Base-by-base conservation (phyloP, 306 rosid species). In the Boehmeria nivea region DNA sequence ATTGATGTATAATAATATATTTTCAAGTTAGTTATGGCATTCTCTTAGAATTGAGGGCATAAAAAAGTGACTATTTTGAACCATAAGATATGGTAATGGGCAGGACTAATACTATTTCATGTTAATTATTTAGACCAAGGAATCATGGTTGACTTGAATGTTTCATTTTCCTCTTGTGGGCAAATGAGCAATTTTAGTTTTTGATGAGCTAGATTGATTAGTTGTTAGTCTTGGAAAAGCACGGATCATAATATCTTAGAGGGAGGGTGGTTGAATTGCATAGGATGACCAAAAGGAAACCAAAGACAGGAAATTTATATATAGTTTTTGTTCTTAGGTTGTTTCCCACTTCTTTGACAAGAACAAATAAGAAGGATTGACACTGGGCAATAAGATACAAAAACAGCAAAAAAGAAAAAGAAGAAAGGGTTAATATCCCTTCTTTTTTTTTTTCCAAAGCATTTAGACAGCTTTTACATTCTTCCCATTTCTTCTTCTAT, bases 271-370 rank as follows among this genome's bases (percentile, higher is more conserved):
- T 31, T 31, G 36, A 55, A 13, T 21, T 17, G 18, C 42, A 38
- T 56, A 8, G 19, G 42, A 34, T 59, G 63, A 54, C 76, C 49
- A 61, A 43, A 59, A 64, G 64, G 51, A n/a, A 68, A 60, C 37
- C 36, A 64, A 61, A 66, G 53, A 52, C 40, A 34, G 64, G 54
- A 72, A 53, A 57, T 67, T 56, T 61, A 58, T 59, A 69, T 54
- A 54, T 60, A 60, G 63, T 67, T 62, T 40, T 43, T 60, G 63
- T 61, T 62, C 65, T 57, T 42, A 44, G 57, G 76, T 74, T 73
- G 80, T 77, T 79, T 59, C 80, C 74, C 69, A 75, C 78, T 75
- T 77, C 83, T 68, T 67, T 81, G 82, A 71, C 93, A 83, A 63
- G 25, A 60, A 66, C 63, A 68, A 55, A 33, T 24, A 45, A 74